Evolutionary conservation across 1,284 basidiomycete species (phyloP).

Genomic region (Anthracocystis panici-leucophaei): DNA sequence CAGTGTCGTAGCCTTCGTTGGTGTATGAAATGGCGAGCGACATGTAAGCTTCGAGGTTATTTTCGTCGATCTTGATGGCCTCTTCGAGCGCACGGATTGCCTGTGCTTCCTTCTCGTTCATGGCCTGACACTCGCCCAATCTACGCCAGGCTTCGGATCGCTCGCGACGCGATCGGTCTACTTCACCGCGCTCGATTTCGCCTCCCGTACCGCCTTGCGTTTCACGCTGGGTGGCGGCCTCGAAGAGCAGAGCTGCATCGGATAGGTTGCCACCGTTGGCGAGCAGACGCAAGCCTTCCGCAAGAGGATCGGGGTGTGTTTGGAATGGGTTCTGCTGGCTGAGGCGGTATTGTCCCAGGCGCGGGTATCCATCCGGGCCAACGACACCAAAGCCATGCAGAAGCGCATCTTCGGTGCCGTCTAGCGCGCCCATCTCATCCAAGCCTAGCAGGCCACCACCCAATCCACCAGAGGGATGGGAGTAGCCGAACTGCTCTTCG

Average conservation of each 20-base stretch:
- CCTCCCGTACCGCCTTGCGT: conserved; percentile 46
- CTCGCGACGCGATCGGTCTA: conserved; percentile 58
- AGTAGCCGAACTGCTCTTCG: conserved; percentile 70
- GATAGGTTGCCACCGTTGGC: conserved; percentile 83
- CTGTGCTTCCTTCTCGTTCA: conserved; percentile 83
- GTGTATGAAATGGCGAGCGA: conserved; percentile 92
- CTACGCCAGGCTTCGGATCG: conserved; percentile 90
- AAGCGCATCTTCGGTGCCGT: conserved; percentile 62
- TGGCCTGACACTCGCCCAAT: conserved; percentile 91
- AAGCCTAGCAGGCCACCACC: conserved; percentile 56
- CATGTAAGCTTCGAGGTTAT: conserved; percentile 75
- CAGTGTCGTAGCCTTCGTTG: conserved; percentile 92
- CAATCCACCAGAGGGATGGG: conserved; percentile 65
- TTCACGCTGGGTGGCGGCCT: conserved; percentile 77
- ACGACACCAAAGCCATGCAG: conserved; percentile 60
- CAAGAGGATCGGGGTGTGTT: conserved; percentile 72
- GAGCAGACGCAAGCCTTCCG: conserved; percentile 76
- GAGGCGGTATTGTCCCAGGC: conserved; percentile 61
- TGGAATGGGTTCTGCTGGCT: conserved; percentile 77
- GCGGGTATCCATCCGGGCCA: conserved; percentile 63
- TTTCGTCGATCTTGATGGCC: conserved; percentile 76
- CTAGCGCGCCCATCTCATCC: conserved; percentile 59
- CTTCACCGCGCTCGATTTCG: conserved; percentile 80
- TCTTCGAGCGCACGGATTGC: conserved; percentile 74
- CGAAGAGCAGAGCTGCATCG: conserved; percentile 84